Conservation (phyloP, 2,329 filamentous ascomycete genomes). For the Epichloe sibirici region DNA sequence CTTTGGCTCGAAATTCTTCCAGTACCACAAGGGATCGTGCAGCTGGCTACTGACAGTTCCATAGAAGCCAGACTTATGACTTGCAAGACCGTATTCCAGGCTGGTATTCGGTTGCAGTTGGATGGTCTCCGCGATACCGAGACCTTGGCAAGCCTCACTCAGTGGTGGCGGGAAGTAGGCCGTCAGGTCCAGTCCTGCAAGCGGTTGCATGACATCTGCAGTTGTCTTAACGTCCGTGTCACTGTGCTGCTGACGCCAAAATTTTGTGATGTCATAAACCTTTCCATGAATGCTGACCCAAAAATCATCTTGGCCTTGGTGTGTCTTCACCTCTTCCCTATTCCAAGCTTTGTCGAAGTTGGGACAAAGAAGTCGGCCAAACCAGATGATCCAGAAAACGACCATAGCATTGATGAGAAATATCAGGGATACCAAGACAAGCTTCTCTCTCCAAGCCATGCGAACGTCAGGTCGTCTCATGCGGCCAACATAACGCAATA, state of each 20-base stretch:
- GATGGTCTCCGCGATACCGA: slow-evolving; percentile 49
- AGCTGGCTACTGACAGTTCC: slow-evolving; percentile 48
- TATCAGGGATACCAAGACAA: slow-evolving; percentile 74
- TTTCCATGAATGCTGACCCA: slow-evolving; percentile 79
- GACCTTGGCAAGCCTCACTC: slow-evolving; percentile 56
- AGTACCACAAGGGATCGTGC: slow-evolving; percentile 63
- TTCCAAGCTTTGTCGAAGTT: slow-evolving; percentile 88
- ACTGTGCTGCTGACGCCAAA: slow-evolving; percentile 76
- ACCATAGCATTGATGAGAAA: slow-evolving; percentile 67
- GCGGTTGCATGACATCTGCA: slow-evolving; percentile 55
- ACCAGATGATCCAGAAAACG: slow-evolving; percentile 84
- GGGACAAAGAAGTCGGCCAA: slow-evolving; percentile 77
- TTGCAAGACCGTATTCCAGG: slow-evolving; percentile 36
- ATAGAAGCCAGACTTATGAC: slow-evolving; percentile 58
- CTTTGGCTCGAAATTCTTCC: slow-evolving; percentile 55
- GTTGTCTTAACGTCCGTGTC: slow-evolving; percentile 52
- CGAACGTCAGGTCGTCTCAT: slow-evolving; percentile 97
- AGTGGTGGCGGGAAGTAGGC: slow-evolving; percentile 79
- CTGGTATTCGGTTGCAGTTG: slow-evolving; percentile 55
- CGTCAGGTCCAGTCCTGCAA: slow-evolving; percentile 69
- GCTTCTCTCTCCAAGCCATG: slow-evolving; percentile 93
- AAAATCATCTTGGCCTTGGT: slow-evolving; percentile 63
- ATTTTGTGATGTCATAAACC: slow-evolving; percentile 87
- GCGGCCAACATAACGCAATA: slow-evolving; percentile 69
- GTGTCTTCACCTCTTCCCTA: slow-evolving; percentile 52